A percentile compares a stretch with the other conserved stretches of the same genome.
Conservation (phyloP, 169 alveolate genomes). For the Cryptosporidium viatorum region DNA sequence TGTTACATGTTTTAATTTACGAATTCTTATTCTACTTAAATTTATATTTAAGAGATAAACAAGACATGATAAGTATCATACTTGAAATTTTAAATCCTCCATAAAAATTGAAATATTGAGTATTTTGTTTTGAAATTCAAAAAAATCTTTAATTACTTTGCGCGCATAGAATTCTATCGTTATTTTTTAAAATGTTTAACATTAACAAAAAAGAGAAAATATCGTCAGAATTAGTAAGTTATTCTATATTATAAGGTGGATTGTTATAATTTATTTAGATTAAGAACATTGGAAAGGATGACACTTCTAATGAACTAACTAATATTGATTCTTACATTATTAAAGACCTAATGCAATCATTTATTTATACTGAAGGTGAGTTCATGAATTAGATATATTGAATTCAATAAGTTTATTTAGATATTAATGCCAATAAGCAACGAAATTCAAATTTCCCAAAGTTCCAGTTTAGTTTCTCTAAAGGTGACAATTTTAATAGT, state of each 20-base stretch:
- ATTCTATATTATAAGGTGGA: background rate
- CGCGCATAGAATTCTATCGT: background rate
- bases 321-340: slow-evolving; percentile 19
- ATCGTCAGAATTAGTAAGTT: background rate
- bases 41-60: too few relatives aligned
- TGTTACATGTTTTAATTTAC: too few relatives aligned
- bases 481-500: slow-evolving; percentile 47
- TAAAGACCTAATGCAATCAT: slow-evolving; percentile 53
- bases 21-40: too few relatives aligned
- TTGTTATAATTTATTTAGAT: background rate
- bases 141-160: background rate
- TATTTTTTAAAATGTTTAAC: background rate
- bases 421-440: slow-evolving; percentile 5
- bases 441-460: slow-evolving; percentile 36
- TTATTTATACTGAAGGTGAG: slow-evolving; percentile 49
- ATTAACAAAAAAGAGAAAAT: background rate
- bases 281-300: slow-evolving; percentile 21
- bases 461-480: slow-evolving; percentile 27
- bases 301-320: slow-evolving; percentile 15
- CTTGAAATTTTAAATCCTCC: background rate
- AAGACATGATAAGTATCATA: too few relatives aligned
- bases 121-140: background rate
- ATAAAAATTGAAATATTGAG: too few relatives aligned
- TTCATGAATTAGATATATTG: background rate
- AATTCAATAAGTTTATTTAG: background rate